A percentile compares a stretch with the other conserved stretches of the same genome.
Conservation (phyloP, 169 alveolate genomes). For the Eimeria praecox region DNA sequence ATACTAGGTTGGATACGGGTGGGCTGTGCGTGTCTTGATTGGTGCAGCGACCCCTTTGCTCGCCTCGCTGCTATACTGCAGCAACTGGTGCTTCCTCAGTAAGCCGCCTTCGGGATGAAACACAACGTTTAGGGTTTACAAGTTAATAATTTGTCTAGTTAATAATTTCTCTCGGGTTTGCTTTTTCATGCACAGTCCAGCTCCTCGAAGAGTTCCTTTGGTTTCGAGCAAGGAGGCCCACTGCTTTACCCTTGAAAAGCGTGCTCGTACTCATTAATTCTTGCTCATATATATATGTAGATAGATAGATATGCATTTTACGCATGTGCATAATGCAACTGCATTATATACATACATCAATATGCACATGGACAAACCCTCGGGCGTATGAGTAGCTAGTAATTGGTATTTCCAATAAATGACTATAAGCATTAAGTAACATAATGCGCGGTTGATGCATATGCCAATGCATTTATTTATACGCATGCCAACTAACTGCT, state of each 20-base stretch:
- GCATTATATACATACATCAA: no score
- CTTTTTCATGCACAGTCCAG: neutral
- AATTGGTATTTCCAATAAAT: no score
- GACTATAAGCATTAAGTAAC: neutral
- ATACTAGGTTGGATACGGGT: neutral
- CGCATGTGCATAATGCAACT: neutral
- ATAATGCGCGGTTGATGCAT: neutral
- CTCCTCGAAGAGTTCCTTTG: no score
- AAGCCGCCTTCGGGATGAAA: neutral
- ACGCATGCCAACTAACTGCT: neutral
- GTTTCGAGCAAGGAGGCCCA: neutral
- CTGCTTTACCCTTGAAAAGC: neutral
- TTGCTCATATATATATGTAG: neutral
- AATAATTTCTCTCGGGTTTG: neutral
- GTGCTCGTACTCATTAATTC: neutral
- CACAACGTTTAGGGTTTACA: neutral
- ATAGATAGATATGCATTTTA: neutral
- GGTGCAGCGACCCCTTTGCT: slow-evolving; percentile 50
- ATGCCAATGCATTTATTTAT: neutral
- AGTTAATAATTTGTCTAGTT: no score
- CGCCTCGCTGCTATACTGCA: slow-evolving; percentile 16
- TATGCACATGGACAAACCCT: no score
- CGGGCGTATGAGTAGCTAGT: no score
- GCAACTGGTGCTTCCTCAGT: slow-evolving; percentile 59
- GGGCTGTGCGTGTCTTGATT: neutral